phyloP scores from a whole-genome alignment of 345 rosid species.

The Salix exigua region DNA sequence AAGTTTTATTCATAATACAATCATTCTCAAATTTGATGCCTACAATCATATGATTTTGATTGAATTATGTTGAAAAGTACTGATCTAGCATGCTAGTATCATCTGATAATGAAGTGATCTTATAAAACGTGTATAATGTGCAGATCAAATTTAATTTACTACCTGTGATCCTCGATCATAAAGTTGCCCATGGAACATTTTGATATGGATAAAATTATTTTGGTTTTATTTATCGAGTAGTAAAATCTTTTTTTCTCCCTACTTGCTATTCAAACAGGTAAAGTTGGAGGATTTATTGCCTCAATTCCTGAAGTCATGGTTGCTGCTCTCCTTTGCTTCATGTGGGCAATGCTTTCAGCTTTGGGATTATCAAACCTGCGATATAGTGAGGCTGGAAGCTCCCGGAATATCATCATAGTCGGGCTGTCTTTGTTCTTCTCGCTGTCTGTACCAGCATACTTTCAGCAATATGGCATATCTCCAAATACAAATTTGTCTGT shows the following conservation, averaged over 20 bases:
- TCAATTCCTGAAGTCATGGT: slow-evolving; percentile 94
- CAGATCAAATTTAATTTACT: too few relatives aligned
- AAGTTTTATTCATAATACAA: too few relatives aligned
- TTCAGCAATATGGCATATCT: slow-evolving; percentile 85
- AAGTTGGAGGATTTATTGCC: slow-evolving; percentile 95
- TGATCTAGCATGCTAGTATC: too few relatives aligned
- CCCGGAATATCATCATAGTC: slow-evolving; percentile 84
- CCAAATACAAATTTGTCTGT: slow-evolving; percentile 70
- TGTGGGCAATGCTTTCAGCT: slow-evolving; percentile 98
- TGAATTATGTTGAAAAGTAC: too few relatives aligned
- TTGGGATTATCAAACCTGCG: slow-evolving; percentile 91
- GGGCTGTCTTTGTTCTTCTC: slow-evolving; percentile 85
- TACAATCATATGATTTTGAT: too few relatives aligned
- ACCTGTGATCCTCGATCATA: background rate
- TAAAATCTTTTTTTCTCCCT: background rate
- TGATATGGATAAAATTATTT: background rate
- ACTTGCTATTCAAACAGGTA: slow-evolving; percentile 48
- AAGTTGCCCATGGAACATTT: background rate
- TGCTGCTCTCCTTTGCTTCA: slow-evolving; percentile 94
- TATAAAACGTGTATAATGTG: too few relatives aligned
- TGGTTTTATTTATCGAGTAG: background rate
- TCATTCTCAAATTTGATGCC: too few relatives aligned
- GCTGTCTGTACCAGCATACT: slow-evolving; percentile 87
- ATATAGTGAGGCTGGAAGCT: slow-evolving; percentile 98
- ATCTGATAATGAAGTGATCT: too few relatives aligned